Conservation (phyloP, 2,329 filamentous ascomycete species). For the Fusarium sulawesiense region DNA sequence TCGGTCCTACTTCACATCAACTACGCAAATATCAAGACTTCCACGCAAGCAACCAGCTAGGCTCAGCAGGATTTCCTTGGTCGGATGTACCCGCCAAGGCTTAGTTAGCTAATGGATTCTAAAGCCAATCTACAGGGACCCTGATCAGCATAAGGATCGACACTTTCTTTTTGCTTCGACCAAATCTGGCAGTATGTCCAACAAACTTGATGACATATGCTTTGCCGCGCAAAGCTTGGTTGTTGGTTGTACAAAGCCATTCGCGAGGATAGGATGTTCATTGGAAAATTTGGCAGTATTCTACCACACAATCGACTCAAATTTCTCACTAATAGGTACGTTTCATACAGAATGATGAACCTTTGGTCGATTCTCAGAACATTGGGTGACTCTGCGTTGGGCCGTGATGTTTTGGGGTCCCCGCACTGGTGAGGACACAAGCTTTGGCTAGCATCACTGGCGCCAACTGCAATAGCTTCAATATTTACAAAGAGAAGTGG, state of each 20-base stretch:
- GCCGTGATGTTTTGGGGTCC: constrained; percentile 12
- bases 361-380: background rate
- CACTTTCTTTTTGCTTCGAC: constrained; percentile 2
- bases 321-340: background rate
- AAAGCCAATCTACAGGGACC: constrained; percentile 21
- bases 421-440: constrained; percentile 27
- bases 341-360: background rate
- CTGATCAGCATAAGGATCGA: constrained; percentile 32
- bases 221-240: background rate
- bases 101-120: background rate
- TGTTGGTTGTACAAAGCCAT: background rate
- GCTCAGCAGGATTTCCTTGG: constrained; percentile 6
- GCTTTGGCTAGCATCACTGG: constrained; percentile 32
- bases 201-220: background rate
- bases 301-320: background rate
- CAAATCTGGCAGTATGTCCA: background rate
- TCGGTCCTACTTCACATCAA: constrained; percentile 30
- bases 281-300: background rate
- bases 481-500: constrained; percentile 10
- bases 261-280: background rate
- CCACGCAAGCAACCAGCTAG: constrained; percentile 10
- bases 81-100: constrained; percentile 6
- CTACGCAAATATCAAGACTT: constrained; percentile 4
- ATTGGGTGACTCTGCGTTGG: constrained; percentile 1
- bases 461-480: constrained; percentile 3